Percentiles rank a stretch among this genome's conserved stretches.
Conservation (phyloP, 345 rosid genomes). For the Crucihimalaya himalaica region DNA sequence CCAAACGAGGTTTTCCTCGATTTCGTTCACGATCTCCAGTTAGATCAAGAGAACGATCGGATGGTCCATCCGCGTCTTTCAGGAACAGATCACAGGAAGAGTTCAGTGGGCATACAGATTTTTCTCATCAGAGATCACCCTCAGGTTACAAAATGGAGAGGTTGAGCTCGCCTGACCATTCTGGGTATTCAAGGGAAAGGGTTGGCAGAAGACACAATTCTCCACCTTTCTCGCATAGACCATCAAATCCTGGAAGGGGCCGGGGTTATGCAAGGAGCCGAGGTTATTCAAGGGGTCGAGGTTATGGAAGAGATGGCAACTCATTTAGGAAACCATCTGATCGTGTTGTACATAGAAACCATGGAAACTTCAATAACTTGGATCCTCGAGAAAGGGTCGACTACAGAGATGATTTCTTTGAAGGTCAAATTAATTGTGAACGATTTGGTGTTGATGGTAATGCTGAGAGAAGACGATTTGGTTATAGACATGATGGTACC, state of each 20-base stretch:
- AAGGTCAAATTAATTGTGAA: slow-evolving; percentile 57
- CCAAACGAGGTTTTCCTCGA: slow-evolving; percentile 52
- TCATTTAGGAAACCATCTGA: slow-evolving; percentile 66
- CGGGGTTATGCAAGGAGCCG: slow-evolving; percentile 51
- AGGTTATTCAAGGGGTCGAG: slow-evolving; percentile 45
- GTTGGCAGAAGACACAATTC: slow-evolving; percentile 66
- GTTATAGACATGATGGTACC: slow-evolving; percentile 61
- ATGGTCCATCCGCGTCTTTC: slow-evolving; percentile 68
- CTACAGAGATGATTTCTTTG: slow-evolving; percentile 53
- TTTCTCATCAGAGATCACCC: slow-evolving; percentile 63
- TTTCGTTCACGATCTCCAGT: slow-evolving; percentile 70
- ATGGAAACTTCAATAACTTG: slow-evolving; percentile 53
- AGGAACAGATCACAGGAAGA: slow-evolving; percentile 77
- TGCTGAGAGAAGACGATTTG: slow-evolving; percentile 65
- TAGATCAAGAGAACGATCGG: slow-evolving; percentile 61
- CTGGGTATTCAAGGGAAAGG: slow-evolving; percentile 63
- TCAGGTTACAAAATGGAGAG: slow-evolving; percentile 65
- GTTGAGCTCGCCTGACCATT: slow-evolving; percentile 63
- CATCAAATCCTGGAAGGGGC: slow-evolving; percentile 59
- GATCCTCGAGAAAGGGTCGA: slow-evolving; percentile 68
- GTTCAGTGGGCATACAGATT: slow-evolving; percentile 60
- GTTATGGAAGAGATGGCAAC: slow-evolving; percentile 56
- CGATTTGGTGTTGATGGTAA: slow-evolving; percentile 63
- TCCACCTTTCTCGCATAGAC: slow-evolving; percentile 59
- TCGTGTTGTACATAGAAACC: slow-evolving; percentile 55